These are phyloP conservation scores for Spergularia marina DNA, from an alignment of 148 eudicot species.

Conservation along the genomic window DNA sequence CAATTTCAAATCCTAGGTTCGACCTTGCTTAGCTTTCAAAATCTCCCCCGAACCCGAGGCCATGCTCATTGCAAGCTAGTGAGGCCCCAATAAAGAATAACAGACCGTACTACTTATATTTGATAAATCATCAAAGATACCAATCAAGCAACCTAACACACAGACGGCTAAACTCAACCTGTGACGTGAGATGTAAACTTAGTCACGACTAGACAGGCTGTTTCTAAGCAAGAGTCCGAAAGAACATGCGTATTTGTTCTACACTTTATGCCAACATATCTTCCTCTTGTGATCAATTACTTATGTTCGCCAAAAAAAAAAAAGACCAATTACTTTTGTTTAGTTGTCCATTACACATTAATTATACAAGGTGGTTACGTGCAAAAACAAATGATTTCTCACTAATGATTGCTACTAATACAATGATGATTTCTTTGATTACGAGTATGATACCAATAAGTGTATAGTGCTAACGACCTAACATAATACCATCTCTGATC, in stretches of 20 bases:
- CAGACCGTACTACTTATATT: too few species aligned
- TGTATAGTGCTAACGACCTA: neutral
- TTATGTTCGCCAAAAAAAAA: too few species aligned
- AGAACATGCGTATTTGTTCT: neutral
- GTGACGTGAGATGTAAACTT: conserved; percentile 6
- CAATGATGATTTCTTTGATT: neutral
- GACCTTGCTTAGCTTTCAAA: too few species aligned
- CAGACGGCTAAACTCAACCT: neutral
- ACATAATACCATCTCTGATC: conserved; percentile 1
- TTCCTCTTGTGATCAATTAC: neutral
- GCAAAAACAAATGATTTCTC: neutral
- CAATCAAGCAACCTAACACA: neutral
- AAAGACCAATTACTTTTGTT: conserved; percentile 2
- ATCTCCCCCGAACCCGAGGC: too few species aligned
- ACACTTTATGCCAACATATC: neutral
- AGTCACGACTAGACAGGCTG: neutral
- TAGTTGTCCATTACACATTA: neutral
- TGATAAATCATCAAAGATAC: neutral
- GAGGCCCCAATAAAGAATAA: too few species aligned
- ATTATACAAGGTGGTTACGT: neutral
- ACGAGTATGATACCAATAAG: neutral
- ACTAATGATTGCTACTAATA: conserved; percentile 7
- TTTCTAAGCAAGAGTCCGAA: neutral
- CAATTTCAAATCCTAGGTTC: too few species aligned
- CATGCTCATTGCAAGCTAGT: too few species aligned